Evolutionary conservation across 306 rosid genomes (phyloP).

Genomic region (Chamaecrista fasciculata): DNA sequence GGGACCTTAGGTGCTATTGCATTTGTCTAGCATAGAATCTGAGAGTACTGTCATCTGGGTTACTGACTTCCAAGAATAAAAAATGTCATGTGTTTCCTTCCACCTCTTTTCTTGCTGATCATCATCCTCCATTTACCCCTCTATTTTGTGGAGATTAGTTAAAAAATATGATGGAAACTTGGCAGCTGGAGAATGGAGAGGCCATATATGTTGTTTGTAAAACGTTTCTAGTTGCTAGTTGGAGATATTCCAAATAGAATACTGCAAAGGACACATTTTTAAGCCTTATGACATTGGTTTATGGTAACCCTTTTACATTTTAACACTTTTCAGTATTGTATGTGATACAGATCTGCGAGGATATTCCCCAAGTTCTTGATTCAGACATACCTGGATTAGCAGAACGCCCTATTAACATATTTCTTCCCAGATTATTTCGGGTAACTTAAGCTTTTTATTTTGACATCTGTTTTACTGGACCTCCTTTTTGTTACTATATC

Average conservation of each 20-base stretch:
- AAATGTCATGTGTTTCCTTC: neutral
- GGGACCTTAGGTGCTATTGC: neutral
- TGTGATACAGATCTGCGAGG: constrained; percentile 81
- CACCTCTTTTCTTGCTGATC: neutral
- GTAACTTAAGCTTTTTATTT: constrained; percentile 39
- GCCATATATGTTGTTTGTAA: neutral
- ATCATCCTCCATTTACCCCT: neutral
- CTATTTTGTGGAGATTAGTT: neutral
- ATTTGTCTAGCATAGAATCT: neutral
- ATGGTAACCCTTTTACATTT: constrained; percentile 1
- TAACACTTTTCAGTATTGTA: constrained; percentile 2
- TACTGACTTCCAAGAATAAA: neutral
- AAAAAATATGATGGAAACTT: neutral
- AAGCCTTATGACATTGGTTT: neutral
- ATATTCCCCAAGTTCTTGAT: constrained; percentile 94
- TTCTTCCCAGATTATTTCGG: constrained; percentile 85
- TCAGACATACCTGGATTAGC: constrained; percentile 89
- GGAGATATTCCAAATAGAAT: constrained; percentile 6
- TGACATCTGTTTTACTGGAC: neutral
- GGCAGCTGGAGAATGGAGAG: neutral
- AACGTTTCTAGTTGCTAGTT: neutral
- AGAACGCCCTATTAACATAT: constrained; percentile 88
- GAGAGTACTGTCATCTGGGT: neutral
- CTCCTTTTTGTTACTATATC: constrained; percentile 10
- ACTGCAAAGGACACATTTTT: constrained; percentile 11